Base-by-base conservation (phyloP, 345 rosid species). In the Dovyalis caffra region DNA sequence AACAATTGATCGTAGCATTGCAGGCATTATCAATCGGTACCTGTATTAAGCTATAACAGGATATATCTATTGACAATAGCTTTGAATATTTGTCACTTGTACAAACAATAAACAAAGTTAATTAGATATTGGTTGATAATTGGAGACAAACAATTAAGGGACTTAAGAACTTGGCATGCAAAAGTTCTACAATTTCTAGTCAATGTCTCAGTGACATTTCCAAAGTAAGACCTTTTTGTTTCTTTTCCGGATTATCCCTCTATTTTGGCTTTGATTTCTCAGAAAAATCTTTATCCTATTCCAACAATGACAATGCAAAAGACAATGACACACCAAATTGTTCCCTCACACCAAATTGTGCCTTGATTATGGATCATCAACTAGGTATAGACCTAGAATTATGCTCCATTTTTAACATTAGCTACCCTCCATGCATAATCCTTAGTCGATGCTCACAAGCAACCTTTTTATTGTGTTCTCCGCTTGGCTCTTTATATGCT, bases 371-470 rank as follows among this genome's bases (percentile, higher is more conserved):
- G 5, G n/a, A 5, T 62, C 40, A 62, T 37, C 75, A 29, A 28
- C 14, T 77, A 75, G 76, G 70, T 67, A 64, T 78, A 21, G 1
- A 8, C 60, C 73, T 47, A 76, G 1, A 31, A 20, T 64, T n/a
- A 18, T 29, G 77, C 33, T 57, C 80, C 33, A 26, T 0, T 58
- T 15, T 34, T 65, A 32, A 49, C 32, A 73, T 65, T 57, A 73
- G 64, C 37, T 3, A 53, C 58, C 9, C 37, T 74, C 74, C 70
- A 35, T 20, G 64, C 33, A 12, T 10, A 47, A 28, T 74, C 37
- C 80, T 3, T 49, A 64, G 79, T 64, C 79, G 74, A 81, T 79
- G 78, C 65, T 43, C 73, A 37, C 81, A 82, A 70, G 38, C 32
- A 29, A 5, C 18, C 26, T 0, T 18, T 32, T 34, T 69, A 56